Conservation (phyloP, 768 basidiomycete species). For the Thelephora ganbajun region DNA sequence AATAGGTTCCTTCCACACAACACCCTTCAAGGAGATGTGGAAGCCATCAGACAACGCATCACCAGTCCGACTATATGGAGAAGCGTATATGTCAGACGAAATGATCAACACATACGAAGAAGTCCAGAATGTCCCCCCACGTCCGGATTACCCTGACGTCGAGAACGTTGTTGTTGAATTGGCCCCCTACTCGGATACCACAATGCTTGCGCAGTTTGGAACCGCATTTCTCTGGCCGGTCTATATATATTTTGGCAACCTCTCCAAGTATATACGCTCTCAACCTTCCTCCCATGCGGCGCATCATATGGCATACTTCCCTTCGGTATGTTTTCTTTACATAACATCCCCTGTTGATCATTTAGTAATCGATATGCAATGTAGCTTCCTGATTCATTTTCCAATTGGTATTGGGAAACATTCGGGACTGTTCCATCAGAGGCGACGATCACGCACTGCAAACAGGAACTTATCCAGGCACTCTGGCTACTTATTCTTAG, state of each 20-base stretch:
- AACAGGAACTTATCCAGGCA: slow-evolving; percentile 17
- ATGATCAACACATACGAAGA: no score
- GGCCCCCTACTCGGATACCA: slow-evolving; percentile 21
- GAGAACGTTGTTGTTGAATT: no score
- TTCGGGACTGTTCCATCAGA: slow-evolving; percentile 7
- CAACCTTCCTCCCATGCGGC: slow-evolving; percentile 17
- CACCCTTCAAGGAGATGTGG: no score
- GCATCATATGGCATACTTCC: slow-evolving; percentile 31
- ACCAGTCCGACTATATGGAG: no score
- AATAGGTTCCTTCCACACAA: no score
- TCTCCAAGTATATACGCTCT: slow-evolving; percentile 25
- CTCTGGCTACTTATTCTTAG: slow-evolving; percentile 11
- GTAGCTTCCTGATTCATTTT: slow-evolving; percentile 20
- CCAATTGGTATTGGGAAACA: slow-evolving; percentile 13
- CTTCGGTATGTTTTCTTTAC: slow-evolving; percentile 17
- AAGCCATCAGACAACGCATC: no score
- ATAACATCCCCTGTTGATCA: neutral
- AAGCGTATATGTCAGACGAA: no score
- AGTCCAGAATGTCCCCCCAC: no score
- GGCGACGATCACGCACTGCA: slow-evolving; percentile 16
- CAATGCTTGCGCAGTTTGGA: slow-evolving; percentile 19
- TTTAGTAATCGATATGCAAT: neutral
- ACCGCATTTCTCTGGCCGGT: slow-evolving; percentile 22
- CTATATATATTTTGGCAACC: slow-evolving; percentile 25
- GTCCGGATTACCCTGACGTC: no score